phyloP scores from a whole-genome alignment of 805 yeast species.

The Cyberlindnera sargentensis region DNA sequence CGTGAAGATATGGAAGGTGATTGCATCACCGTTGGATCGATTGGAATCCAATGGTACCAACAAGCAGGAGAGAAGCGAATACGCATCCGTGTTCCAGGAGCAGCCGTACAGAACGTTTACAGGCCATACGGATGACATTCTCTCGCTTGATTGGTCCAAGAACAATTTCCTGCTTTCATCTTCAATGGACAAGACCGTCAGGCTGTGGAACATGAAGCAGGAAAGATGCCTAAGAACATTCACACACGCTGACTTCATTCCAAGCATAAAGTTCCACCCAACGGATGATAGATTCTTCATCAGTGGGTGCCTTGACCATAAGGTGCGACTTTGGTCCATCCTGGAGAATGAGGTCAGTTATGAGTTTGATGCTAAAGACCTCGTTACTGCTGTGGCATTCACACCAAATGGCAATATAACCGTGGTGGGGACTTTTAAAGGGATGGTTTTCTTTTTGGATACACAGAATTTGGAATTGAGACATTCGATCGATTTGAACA shows the following conservation, averaged over 20 bases:
- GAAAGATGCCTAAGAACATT: conserved; percentile 55
- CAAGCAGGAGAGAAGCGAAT: conserved; percentile 20
- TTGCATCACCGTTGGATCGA: conserved; percentile 63
- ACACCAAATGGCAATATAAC: conserved; percentile 58
- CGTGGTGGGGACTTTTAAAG: conserved; percentile 74
- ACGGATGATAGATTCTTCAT: conserved; percentile 80
- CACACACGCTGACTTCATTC: conserved; percentile 73
- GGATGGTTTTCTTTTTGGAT: conserved; percentile 52
- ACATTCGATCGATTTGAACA: conserved; percentile 39
- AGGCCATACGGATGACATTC: conserved; percentile 65
- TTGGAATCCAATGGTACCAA: conserved; percentile 1
- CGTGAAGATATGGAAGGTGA: conserved; percentile 73
- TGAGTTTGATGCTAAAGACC: conserved; percentile 51
- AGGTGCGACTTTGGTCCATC: conserved; percentile 77
- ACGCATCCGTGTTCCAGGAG: conserved; percentile 76
- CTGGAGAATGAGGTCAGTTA: conserved; percentile 62
- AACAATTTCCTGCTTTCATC: conserved; percentile 75
- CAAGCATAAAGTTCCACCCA: conserved; percentile 75
- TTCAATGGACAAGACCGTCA: conserved; percentile 79
- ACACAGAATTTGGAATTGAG: conserved; percentile 53
- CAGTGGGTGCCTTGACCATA: conserved; percentile 74
- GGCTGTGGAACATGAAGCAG: conserved; percentile 79
- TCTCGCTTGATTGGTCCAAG: conserved; percentile 83
- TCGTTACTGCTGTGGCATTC: conserved; percentile 70
- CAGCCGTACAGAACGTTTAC: conserved; percentile 50